These are phyloP conservation scores for Colletotrichum scovillei DNA, from an alignment of 2,329 filamentous ascomycete genomes.

Conservation along the genomic window DNA sequence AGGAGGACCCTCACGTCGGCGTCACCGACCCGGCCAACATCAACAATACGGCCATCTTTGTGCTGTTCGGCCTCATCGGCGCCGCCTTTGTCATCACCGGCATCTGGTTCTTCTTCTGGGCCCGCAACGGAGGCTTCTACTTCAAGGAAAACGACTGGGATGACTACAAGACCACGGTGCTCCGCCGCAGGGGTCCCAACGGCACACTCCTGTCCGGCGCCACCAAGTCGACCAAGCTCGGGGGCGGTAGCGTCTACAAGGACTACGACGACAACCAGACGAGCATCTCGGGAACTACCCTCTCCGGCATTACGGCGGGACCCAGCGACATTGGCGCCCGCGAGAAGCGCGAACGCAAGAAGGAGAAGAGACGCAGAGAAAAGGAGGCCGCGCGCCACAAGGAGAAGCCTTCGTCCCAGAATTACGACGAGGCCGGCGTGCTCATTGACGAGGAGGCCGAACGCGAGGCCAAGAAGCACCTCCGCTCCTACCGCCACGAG, in stretches of 20 bases:
- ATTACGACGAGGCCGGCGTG: conserved; percentile 59
- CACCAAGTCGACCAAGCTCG: conserved; percentile 83
- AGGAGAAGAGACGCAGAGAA: conserved; percentile 57
- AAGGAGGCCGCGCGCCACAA: conserved; percentile 44
- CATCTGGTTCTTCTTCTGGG: conserved; percentile 99
- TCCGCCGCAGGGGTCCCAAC: conserved; percentile 89
- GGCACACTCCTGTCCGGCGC: conserved; percentile 86
- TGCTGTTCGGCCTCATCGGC: conserved; percentile 86
- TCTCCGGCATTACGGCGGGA: conserved; percentile 69
- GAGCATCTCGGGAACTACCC: conserved; percentile 56
- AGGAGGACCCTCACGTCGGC: conserved; percentile 56
- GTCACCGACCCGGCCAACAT: conserved; percentile 66
- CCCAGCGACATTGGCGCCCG: conserved; percentile 66
- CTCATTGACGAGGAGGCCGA: conserved; percentile 74
- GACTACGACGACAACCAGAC: conserved; percentile 69
- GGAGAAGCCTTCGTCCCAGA: conserved; percentile 40
- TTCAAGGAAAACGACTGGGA: conserved; percentile 93
- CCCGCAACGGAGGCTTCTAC: conserved; percentile 92
- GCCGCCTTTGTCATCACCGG: conserved; percentile 77
- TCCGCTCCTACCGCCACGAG: conserved; percentile 88
- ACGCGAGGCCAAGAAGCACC: conserved; percentile 72
- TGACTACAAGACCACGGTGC: conserved; percentile 95
- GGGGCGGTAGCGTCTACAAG: conserved; percentile 88
- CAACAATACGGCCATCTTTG: conserved; percentile 80
- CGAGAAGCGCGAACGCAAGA: conserved; percentile 66